phyloP scores from a whole-genome alignment of 768 basidiomycete species.

The Hericium coralloides region DNA sequence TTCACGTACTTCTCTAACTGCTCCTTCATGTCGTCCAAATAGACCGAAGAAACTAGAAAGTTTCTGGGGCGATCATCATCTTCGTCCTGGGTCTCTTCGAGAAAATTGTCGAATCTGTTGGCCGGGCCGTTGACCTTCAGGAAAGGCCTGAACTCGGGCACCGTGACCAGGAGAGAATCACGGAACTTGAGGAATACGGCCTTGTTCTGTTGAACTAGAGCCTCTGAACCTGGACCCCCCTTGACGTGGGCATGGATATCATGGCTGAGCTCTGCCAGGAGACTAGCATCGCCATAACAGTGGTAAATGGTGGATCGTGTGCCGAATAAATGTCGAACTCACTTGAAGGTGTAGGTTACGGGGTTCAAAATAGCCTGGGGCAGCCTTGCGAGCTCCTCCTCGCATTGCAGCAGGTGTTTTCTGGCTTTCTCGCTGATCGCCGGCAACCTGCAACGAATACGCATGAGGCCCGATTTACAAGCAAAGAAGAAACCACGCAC shows the following conservation, averaged over 20 bases:
- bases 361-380: background rate
- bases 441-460: background rate
- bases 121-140: background rate
- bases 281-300: too few relatives aligned
- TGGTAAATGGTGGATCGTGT: too few relatives aligned
- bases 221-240: background rate
- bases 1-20: background rate
- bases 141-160: background rate
- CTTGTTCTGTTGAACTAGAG: background rate
- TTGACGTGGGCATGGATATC: too few relatives aligned
- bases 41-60: background rate
- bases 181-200: background rate
- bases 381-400: background rate
- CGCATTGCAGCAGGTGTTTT: background rate
- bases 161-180: background rate
- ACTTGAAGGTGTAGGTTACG: background rate
- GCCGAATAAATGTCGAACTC: background rate
- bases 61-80: background rate
- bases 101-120: background rate
- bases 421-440: background rate
- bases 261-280: too few relatives aligned
- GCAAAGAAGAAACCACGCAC: conserved; percentile 10
- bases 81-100: background rate
- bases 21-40: background rate
- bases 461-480: background rate